Evolutionary conservation across 1,284 basidiomycete species (phyloP).

Genomic region (Tranzscheliella williamsii): DNA sequence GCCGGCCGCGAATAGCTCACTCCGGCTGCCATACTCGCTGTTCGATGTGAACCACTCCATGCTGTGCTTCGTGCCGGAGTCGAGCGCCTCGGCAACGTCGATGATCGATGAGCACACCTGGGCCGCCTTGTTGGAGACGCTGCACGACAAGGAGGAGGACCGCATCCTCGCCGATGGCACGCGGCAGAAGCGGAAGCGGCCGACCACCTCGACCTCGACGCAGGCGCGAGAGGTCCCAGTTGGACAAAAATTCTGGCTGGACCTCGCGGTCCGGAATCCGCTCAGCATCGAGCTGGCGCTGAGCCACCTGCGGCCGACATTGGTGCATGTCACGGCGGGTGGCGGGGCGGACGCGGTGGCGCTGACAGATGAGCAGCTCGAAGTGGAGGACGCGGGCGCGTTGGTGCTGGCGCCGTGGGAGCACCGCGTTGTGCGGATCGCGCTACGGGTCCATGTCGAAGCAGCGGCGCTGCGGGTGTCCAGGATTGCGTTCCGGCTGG

Average conservation of each 20-base stretch:
- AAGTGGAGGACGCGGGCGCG: slow-evolving; percentile 46
- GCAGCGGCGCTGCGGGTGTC: slow-evolving; percentile 43
- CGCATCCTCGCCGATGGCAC: slow-evolving; percentile 4
- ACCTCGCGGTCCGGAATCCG: slow-evolving; percentile 63
- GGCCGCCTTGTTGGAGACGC: slow-evolving; percentile 15
- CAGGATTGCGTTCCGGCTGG: slow-evolving; percentile 62
- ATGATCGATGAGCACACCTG: slow-evolving; percentile 14
- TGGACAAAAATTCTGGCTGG: slow-evolving; percentile 61
- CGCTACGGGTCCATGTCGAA: slow-evolving; percentile 8
- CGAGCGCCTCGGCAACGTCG: slow-evolving; percentile 8
- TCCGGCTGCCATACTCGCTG: slow-evolving; percentile 3
- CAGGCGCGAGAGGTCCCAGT: slow-evolving; percentile 28
- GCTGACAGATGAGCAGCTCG: not conserved
- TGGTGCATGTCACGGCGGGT: not conserved
- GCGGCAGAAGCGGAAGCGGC: slow-evolving; percentile 8
- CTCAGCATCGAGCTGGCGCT: slow-evolving; percentile 49
- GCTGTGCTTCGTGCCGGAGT: slow-evolving; percentile 14
- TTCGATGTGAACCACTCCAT: slow-evolving; percentile 9
- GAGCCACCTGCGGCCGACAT: slow-evolving; percentile 7
- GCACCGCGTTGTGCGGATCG: slow-evolving; percentile 2
- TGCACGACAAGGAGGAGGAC: slow-evolving; percentile 12
- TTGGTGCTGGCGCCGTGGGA: slow-evolving; percentile 6
- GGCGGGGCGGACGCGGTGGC: not conserved
- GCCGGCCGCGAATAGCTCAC: not conserved
- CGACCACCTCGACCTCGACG: slow-evolving; percentile 8